Evolutionary conservation across 345 rosid species (phyloP).

Genomic region (Viola odorata): DNA sequence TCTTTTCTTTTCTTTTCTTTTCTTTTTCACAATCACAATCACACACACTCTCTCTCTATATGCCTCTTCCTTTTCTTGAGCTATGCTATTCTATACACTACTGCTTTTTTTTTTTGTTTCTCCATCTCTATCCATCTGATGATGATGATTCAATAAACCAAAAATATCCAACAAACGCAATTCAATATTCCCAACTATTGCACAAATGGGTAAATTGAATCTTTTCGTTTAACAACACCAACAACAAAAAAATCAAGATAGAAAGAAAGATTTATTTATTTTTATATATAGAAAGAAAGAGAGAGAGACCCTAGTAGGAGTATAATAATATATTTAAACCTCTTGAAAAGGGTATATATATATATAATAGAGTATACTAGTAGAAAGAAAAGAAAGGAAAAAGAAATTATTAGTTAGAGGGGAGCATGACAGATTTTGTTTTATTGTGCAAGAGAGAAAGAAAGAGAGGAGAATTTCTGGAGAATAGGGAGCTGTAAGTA

Average conservation of each 20-base stretch:
- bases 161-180: slow-evolving; percentile 16
- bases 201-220: not conserved
- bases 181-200: slow-evolving; percentile 7
- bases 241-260: not conserved
- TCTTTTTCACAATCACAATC: too few species aligned
- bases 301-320: too few species aligned
- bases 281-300: too few species aligned
- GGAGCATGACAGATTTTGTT: slow-evolving; percentile 8
- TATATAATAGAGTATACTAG: not conserved
- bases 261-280: not conserved
- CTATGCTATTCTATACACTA: too few species aligned
- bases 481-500: slow-evolving; percentile 13
- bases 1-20: slow-evolving; percentile 7
- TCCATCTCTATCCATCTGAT: slow-evolving; percentile 27
- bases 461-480: slow-evolving; percentile 20
- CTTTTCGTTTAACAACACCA: not conserved
- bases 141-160: slow-evolving; percentile 8
- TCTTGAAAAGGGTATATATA: not conserved
- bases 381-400: not conserved
- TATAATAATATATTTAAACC: too few species aligned
- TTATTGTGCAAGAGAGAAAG: not conserved
- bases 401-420: slow-evolving; percentile 9
- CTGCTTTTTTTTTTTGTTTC: too few species aligned
- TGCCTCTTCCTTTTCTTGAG: too few species aligned
- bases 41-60: too few species aligned